These are phyloP conservation scores for Sugiyamaella sp. DNA, from an alignment of 1,139 yeast genomes.

Conservation along the genomic window DNA sequence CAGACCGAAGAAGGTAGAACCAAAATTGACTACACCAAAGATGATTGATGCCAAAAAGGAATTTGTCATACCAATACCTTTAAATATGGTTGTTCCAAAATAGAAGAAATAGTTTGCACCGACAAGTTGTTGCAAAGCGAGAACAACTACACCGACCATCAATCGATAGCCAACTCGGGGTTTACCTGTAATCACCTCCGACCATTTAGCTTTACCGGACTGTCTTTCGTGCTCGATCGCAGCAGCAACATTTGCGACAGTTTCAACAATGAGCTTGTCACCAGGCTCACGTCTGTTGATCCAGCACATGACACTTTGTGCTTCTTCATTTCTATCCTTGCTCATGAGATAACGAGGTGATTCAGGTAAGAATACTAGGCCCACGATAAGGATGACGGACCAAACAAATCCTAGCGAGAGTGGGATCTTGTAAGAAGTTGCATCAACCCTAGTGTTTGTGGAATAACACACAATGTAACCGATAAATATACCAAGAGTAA, in stretches of 20 bases:
- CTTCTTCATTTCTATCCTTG: slow-evolving; percentile 56
- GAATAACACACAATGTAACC: slow-evolving; percentile 71
- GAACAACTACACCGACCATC: slow-evolving; percentile 63
- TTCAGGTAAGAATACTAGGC: slow-evolving; percentile 73
- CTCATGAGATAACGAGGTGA: slow-evolving; percentile 74
- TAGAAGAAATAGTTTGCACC: slow-evolving; percentile 84
- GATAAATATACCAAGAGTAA: slow-evolving; percentile 67
- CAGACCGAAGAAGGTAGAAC: slow-evolving; percentile 69
- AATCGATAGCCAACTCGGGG: slow-evolving; percentile 70
- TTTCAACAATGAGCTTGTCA: slow-evolving; percentile 59
- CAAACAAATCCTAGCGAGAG: slow-evolving; percentile 52
- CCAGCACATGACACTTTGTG: slow-evolving; percentile 61
- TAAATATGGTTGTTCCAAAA: slow-evolving; percentile 76
- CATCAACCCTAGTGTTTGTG: slow-evolving; percentile 52
- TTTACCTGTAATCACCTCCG: slow-evolving; percentile 63
- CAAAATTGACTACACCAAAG: slow-evolving; percentile 77
- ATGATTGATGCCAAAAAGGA: slow-evolving; percentile 77
- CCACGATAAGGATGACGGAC: slow-evolving; percentile 49
- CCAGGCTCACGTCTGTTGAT: slow-evolving; percentile 65
- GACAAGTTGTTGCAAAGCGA: slow-evolving; percentile 74
- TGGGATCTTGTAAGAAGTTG: slow-evolving; percentile 68
- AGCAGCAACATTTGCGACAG: slow-evolving; percentile 61
- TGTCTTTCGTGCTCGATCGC: slow-evolving; percentile 63
- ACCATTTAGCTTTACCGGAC: slow-evolving; percentile 71
- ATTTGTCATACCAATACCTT: slow-evolving; percentile 66